A percentile compares a stretch with the other conserved stretches of the same genome.
Conservation (phyloP, 2,329 filamentous ascomycete species). For the Talaromyces sp. region DNA sequence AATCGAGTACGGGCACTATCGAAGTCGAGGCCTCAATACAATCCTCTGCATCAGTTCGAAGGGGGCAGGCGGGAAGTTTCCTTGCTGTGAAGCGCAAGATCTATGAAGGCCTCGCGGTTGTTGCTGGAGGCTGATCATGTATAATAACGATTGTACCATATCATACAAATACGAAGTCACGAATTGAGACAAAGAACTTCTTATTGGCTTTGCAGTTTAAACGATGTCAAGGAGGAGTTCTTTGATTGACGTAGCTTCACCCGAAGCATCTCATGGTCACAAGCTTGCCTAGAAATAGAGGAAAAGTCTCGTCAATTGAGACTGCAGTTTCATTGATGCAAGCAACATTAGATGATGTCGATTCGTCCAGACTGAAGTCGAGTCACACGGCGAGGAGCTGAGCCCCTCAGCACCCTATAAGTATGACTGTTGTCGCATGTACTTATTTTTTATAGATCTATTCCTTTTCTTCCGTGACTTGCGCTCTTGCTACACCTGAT, state of each 20-base stretch:
- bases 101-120: slow-evolving; percentile 89
- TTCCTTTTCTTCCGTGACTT: background rate
- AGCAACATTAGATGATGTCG: background rate
- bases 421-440: background rate
- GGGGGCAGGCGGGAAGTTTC: slow-evolving; percentile 62
- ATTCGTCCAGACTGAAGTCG: background rate
- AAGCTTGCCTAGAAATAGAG: background rate
- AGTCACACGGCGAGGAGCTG: background rate
- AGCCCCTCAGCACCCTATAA: background rate
- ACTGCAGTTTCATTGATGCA: background rate
- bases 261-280: background rate
- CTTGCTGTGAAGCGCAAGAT: slow-evolving; percentile 86
- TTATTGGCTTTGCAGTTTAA: background rate
- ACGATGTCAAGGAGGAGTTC: background rate
- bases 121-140: slow-evolving; percentile 44
- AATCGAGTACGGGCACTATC: slow-evolving; percentile 79
- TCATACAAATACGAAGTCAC: slow-evolving; percentile 9
- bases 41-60: slow-evolving; percentile 42
- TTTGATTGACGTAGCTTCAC: background rate
- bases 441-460: background rate
- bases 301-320: background rate
- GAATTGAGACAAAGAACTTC: background rate
- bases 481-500: background rate
- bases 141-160: slow-evolving; percentile 8
- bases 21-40: slow-evolving; percentile 77